Percentiles rank a stretch among this genome's conserved stretches.
Conservation (phyloP, 2,329 filamentous ascomycete genomes). For the Colletotrichum sp. region DNA sequence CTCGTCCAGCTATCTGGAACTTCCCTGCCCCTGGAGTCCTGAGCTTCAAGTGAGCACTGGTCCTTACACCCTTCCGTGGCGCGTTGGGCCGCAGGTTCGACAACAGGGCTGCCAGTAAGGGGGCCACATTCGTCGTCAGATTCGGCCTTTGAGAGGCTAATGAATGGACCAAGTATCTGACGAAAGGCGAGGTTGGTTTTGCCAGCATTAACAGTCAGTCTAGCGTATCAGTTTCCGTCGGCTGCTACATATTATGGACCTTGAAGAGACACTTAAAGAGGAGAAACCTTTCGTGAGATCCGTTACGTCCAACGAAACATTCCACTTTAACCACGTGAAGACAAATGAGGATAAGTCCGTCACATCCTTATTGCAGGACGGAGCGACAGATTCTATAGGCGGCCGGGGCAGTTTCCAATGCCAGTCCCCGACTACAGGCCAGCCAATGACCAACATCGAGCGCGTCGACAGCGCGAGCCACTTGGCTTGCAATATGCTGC, state of each 20-base stretch:
- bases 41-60: not conserved
- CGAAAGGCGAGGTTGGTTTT: not conserved
- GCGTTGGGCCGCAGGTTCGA: not conserved
- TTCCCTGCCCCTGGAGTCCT: not conserved
- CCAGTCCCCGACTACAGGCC: too few relatives aligned
- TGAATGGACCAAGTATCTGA: not conserved
- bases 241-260: not conserved
- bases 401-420: not conserved
- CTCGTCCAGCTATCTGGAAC: not conserved
- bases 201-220: not conserved
- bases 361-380: not conserved
- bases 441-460: not conserved
- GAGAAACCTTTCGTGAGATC: not conserved
- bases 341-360: not conserved
- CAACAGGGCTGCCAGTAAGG: not conserved
- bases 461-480: not conserved
- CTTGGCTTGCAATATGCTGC: not conserved
- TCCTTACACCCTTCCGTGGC: not conserved
- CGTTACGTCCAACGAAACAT: not conserved
- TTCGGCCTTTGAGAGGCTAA: not conserved
- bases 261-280: not conserved
- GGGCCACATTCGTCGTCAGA: not conserved
- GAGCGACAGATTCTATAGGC: not conserved
- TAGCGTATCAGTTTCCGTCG: not conserved
- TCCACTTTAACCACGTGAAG: not conserved